phyloP scores from a whole-genome alignment of 441 rosid species.

The Kokia cookei region DNA sequence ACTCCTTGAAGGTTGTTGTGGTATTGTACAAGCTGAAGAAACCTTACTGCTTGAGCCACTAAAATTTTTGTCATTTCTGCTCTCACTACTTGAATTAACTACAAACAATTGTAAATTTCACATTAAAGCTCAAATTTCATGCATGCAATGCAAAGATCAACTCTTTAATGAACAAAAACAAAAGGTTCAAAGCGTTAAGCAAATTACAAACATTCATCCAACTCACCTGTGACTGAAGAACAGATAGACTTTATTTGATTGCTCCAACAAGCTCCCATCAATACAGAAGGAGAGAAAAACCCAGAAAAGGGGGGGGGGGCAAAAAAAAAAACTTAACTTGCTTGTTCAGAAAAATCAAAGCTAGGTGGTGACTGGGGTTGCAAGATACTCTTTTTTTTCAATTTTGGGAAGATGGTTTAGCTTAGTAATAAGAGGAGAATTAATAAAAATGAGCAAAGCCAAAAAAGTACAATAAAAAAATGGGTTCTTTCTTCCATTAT shows the following conservation, averaged over 20 bases:
- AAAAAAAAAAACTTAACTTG: background rate
- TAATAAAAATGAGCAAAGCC: background rate
- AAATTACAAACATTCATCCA: background rate
- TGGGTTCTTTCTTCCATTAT: background rate
- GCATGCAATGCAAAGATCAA: background rate
- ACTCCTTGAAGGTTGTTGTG: slow-evolving; percentile 40
- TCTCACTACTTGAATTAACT: slow-evolving; percentile 35
- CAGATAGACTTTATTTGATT: slow-evolving; percentile 60
- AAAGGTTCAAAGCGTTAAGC: background rate
- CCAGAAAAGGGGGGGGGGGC: background rate
- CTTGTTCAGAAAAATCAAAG: background rate
- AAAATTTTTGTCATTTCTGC: slow-evolving; percentile 35
- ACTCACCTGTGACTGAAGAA: slow-evolving; percentile 43
- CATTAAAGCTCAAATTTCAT: background rate
- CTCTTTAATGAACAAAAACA: background rate
- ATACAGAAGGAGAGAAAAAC: slow-evolving; percentile 9
- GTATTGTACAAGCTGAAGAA: slow-evolving; percentile 28
- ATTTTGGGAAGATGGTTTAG: slow-evolving; percentile 7
- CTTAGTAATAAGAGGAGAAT: background rate
- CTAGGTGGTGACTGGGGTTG: background rate
- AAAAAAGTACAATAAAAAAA: background rate
- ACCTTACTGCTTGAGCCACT: slow-evolving; percentile 30
- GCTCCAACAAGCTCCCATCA: slow-evolving; percentile 77
- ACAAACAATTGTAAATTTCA: slow-evolving; percentile 23
- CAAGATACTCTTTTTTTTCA: background rate